A percentile compares a stretch with the other conserved stretches of the same genome.
phyloP scores from a whole-genome alignment of 1,139 yeast genomes.

The Pichia sp. region DNA sequence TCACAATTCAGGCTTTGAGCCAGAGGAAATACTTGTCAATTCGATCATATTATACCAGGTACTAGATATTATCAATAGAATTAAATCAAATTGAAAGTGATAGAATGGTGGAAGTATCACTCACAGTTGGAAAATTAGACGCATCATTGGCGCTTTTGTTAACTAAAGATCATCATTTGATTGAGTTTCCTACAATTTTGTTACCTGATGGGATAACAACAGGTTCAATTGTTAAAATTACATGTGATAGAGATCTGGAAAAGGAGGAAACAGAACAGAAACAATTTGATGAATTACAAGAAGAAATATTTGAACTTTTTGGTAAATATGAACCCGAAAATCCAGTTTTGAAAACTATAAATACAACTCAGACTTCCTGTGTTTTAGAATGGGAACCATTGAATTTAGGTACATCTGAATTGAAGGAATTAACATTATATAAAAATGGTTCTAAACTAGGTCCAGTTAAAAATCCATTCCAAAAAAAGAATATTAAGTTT shows the following conservation, averaged over 20 bases:
- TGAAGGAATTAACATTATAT: conserved; percentile 70
- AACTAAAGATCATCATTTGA: conserved; percentile 88
- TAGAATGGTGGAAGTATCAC: conserved; percentile 76
- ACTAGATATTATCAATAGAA: neutral
- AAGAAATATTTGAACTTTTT: conserved; percentile 62
- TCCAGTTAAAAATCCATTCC: conserved; percentile 75
- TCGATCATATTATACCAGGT: too few species aligned
- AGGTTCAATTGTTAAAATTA: conserved; percentile 86
- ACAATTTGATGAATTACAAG: conserved; percentile 61
- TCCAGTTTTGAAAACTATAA: conserved; percentile 66
- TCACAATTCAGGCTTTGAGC: neutral
- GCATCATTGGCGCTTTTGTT: conserved; percentile 88
- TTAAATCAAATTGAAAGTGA: neutral
- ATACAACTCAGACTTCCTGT: conserved; percentile 90
- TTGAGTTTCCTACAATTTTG: conserved; percentile 90
- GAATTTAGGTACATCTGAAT: conserved; percentile 73
- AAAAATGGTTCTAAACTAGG: conserved; percentile 80
- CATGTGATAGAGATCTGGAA: conserved; percentile 72
- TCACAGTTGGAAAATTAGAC: conserved; percentile 93
- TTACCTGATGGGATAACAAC: conserved; percentile 88
- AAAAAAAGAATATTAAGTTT: conserved; percentile 75
- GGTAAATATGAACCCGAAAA: conserved; percentile 67
- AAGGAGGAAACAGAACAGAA: conserved; percentile 57
- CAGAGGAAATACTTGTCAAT: too few species aligned
- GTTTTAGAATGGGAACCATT: conserved; percentile 91